Base-by-base conservation (phyloP, 495 filamentous ascomycete genomes). In the Apiosordaria backusii region DNA sequence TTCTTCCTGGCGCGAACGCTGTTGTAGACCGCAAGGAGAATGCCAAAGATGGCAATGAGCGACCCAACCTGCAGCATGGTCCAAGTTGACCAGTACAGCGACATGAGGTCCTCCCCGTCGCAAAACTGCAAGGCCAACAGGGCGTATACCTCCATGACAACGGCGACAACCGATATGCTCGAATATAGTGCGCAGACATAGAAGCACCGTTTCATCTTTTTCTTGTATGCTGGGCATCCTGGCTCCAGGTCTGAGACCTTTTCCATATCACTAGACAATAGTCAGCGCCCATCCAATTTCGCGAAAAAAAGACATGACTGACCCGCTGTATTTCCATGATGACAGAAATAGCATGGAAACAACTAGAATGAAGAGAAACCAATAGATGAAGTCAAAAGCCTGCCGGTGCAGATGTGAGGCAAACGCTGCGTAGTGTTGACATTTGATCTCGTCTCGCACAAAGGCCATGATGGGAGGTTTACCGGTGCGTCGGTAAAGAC, bases 21-120 rank as follows among this genome's bases (percentile, higher is more conserved):
- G 66, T 82, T 80, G 64, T 72, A 72, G n/a, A 78, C 68, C 63
- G 78, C 66, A 7, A 83, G 66, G 24, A 74, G 63, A 23, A 84
- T 77, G 10, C 82, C 82, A 16, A 81, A 50, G 35, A 82, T 81
- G 29, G 82, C 82, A n/a, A 84, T 80, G 54, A 78, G 62, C 13
- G 80, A 76, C 7, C 82, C 82, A 7, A 83, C 73, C 65, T 79
- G 76, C 35, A 83, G 66, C 72, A 80, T 78, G 21, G 77, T 78
- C 80, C 79, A 85, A 0, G 78, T 78, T 1, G 77, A 73, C 81
- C 81, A 83, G 70, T 80, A 82, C 0, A 85, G 73, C 4, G 77
- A 72, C 72, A 82, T 80, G 61, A 82, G 73, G 66, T 82, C 79
- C 65, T 84, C 81, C 13, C 77, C 76, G 59, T 82, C 76, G 69